Percentiles rank a stretch among this genome's conserved stretches.
phyloP scores from a whole-genome alignment of 2,329 filamentous ascomycete genomes.

The Rutstroemia sp. region DNA sequence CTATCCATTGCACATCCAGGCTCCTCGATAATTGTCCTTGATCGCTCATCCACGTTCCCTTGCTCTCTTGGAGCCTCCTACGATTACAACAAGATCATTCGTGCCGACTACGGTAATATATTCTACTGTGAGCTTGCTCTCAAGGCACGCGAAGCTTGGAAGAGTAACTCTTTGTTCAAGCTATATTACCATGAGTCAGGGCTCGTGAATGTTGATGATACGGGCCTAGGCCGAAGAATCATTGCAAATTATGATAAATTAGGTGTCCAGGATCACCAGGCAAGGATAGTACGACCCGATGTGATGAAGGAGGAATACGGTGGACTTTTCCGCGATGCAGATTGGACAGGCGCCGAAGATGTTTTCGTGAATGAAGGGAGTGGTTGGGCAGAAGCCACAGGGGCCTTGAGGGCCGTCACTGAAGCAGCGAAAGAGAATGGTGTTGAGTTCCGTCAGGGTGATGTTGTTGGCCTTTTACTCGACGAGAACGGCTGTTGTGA shows the following conservation, averaged over 20 bases:
- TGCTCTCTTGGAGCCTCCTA: constrained; percentile 44
- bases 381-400: constrained; percentile 45
- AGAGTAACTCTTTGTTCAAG: constrained; percentile 38
- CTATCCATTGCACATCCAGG: constrained; percentile 34
- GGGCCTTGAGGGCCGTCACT: constrained; percentile 38
- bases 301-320: constrained; percentile 35
- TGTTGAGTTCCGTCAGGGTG: constrained; percentile 37
- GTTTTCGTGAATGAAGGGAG: constrained; percentile 43
- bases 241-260: constrained; percentile 37
- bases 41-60: constrained; percentile 33
- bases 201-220: constrained; percentile 39
- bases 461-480: constrained; percentile 39
- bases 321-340: constrained; percentile 32
- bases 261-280: constrained; percentile 28
- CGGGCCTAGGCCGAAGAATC: constrained; percentile 39
- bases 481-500: constrained; percentile 37
- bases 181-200: constrained; percentile 42
- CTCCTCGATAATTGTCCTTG: constrained; percentile 36
- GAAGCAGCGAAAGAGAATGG: constrained; percentile 37
- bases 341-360: constrained; percentile 32
- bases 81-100: constrained; percentile 53
- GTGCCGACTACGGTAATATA: constrained; percentile 48
- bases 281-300: constrained; percentile 37
- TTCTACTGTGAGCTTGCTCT: constrained; percentile 44
- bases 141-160: constrained; percentile 42